Percentiles rank a stretch among this genome's conserved stretches.
These are phyloP conservation scores for Aspergillus spinulosporus DNA, from an alignment of 2,329 filamentous ascomycete genomes.

Conservation along the genomic window DNA sequence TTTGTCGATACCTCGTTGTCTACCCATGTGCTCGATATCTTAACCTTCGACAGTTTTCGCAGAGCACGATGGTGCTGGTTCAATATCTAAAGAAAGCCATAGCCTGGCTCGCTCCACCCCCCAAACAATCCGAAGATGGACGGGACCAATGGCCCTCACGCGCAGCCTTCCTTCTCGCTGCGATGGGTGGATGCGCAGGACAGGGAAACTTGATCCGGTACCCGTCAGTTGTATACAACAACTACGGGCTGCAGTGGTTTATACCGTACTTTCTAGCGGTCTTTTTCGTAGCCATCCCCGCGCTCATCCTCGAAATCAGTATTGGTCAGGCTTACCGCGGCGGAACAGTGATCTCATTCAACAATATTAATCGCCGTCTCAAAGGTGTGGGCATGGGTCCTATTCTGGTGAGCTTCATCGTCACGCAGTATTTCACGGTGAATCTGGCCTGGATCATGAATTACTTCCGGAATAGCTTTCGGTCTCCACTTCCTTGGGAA, in stretches of 20 bases:
- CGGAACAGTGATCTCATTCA: slow-evolving; percentile 56
- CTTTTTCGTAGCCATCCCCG: slow-evolving; percentile 58
- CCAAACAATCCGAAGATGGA: slow-evolving; percentile 41
- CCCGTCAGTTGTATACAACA: slow-evolving; percentile 61
- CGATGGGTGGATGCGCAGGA: slow-evolving; percentile 60
- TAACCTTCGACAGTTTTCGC: not conserved
- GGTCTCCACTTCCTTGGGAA: slow-evolving; percentile 57
- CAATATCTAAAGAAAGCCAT: slow-evolving; percentile 25
- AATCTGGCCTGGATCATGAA: slow-evolving; percentile 61
- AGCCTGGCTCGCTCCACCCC: slow-evolving; percentile 35
- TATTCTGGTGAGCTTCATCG: slow-evolving; percentile 55
- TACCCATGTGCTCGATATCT: not conserved
- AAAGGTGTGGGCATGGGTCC: slow-evolving; percentile 57
- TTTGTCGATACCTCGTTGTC: not conserved
- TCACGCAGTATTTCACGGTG: slow-evolving; percentile 59
- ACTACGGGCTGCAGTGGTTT: slow-evolving; percentile 62
- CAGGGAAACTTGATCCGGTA: slow-evolving; percentile 61
- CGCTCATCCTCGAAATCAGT: slow-evolving; percentile 57
- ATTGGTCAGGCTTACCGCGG: slow-evolving; percentile 57
- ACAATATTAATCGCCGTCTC: slow-evolving; percentile 54
- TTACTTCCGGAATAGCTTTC: slow-evolving; percentile 59
- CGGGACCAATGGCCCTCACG: slow-evolving; percentile 59
- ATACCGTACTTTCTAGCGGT: slow-evolving; percentile 59
- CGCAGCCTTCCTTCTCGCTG: slow-evolving; percentile 57
- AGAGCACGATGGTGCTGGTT: slow-evolving; percentile 12